These are phyloP conservation scores for Phlebiopsis gigantea DNA, from an alignment of 768 basidiomycete genomes.

Conservation along the genomic window DNA sequence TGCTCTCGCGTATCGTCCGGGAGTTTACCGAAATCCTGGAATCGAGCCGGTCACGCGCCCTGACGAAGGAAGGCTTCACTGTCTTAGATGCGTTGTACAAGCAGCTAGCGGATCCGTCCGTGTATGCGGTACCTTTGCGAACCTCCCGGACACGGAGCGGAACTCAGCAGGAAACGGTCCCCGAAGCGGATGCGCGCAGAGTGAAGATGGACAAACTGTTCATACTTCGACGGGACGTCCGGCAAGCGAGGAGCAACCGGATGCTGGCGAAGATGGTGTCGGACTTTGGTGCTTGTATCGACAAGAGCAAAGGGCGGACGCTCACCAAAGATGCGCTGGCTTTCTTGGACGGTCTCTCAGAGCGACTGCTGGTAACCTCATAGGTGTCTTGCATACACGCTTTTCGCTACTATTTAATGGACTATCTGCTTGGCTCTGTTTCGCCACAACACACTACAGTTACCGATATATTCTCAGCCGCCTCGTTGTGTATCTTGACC, in stretches of 20 bases:
- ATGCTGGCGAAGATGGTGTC: constrained; percentile 59
- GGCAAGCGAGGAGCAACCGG: constrained; percentile 43
- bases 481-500: neutral
- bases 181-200: constrained; percentile 36
- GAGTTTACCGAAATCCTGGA: constrained; percentile 63
- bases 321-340: constrained; percentile 75
- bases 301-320: constrained; percentile 62
- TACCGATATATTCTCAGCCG: neutral
- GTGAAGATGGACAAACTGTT: constrained; percentile 59
- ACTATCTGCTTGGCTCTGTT: neutral
- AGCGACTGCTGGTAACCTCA: constrained; percentile 40
- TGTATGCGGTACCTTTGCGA: constrained; percentile 52
- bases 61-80: constrained; percentile 66
- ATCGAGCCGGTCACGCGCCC: constrained; percentile 56
- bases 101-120: constrained; percentile 65
- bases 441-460: neutral
- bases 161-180: constrained; percentile 32
- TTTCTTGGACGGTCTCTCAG: constrained; percentile 59
- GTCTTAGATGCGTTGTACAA: constrained; percentile 69
- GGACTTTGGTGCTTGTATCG: constrained; percentile 67
- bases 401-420: neutral
- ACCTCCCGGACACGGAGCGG: constrained; percentile 25
- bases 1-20: constrained; percentile 47
- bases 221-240: constrained; percentile 51
- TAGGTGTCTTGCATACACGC: neutral